Base-by-base conservation (phyloP, 2,329 filamentous ascomycete genomes). In the Ambrosiella beaveri region DNA sequence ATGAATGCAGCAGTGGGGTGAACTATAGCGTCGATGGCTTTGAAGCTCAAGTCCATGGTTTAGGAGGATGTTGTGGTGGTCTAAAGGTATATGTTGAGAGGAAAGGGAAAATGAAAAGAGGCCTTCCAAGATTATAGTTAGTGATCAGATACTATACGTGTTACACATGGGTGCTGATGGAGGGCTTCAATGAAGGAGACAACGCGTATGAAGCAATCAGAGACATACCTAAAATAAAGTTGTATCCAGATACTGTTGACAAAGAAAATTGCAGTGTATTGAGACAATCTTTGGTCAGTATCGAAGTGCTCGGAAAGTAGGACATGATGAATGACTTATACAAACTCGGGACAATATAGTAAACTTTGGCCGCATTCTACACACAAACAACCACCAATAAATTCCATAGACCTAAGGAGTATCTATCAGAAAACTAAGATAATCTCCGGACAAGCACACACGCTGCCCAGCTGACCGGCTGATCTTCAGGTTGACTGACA, bases 1-100 rank as follows among this genome's bases (percentile, higher is more conserved):
- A 56, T 17, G 41, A 75, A 80, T 60, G 73, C 77, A 15, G 78
- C 78, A 17, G 79, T 81, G 37, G 79, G 77, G 64, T 81, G 79
- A 59, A 80, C 73, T 59, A 78, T 74, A 66, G 77, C 72, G 65
- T 77, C 73, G 57, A 81, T 77, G 27, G 74, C 71, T 59, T 71
- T 67, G 58, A 73, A 70, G 62, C 70, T 78, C 57, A 81, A 68
- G 58, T 81, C 76, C 79, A 81, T 81, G 54, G 61, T 64, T 63
- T 57, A n/a, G 11, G 35, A 41, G 3, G 40, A n/a, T 12, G 11
- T 17, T 47, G 44, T 27, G 3, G 27, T 27, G 44, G 44, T 47
- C 52, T 35, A 41, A 15, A 12, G 13, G 12, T 15, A n/a, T 13
- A 39, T 54, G 38, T 11, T 11, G 13, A 15, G 35, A 27, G 9